A percentile compares a stretch with the other conserved stretches of the same genome.
Evolutionary conservation across 2,329 filamentous ascomycete genomes (phyloP).

Genomic region (Fusarium scirpi): DNA sequence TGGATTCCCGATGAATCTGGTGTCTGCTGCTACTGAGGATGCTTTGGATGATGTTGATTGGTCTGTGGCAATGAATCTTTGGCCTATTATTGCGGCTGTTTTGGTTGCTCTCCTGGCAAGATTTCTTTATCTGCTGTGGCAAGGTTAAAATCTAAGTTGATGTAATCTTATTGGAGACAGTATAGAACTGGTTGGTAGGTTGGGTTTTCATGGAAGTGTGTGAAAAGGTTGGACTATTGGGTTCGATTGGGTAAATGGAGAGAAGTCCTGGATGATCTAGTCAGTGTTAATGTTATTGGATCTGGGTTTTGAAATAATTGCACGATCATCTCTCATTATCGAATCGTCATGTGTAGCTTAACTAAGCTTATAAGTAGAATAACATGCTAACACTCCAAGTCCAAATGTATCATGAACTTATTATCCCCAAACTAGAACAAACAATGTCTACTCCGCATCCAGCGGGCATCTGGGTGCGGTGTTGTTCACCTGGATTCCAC

Average conservation of each 20-base stretch:
- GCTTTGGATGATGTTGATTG: slow-evolving; percentile 39
- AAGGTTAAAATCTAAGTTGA: neutral
- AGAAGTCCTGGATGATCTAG: neutral
- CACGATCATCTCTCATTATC: neutral
- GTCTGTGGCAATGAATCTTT: slow-evolving; percentile 15
- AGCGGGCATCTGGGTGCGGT: slow-evolving; percentile 78
- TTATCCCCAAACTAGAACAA: slow-evolving; percentile 19
- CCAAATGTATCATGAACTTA: slow-evolving; percentile 11
- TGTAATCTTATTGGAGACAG: neutral
- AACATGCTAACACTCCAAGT: neutral
- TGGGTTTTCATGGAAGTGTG: neutral
- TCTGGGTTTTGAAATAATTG: neutral
- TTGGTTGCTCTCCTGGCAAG: slow-evolving; percentile 19
- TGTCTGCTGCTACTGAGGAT: slow-evolving; percentile 33
- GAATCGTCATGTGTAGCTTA: neutral
- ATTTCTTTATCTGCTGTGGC: neutral
- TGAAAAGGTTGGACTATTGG: neutral
- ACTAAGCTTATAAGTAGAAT: neutral
- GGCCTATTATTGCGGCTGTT: slow-evolving; percentile 1
- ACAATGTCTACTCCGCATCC: slow-evolving; percentile 74
- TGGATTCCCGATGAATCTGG: slow-evolving; percentile 19
- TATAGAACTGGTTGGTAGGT: neutral
- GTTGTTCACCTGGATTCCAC: slow-evolving; percentile 89
- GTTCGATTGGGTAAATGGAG: neutral
- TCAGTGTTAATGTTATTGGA: too few relatives aligned